These are phyloP conservation scores for Xerocomus amazonicus DNA, from an alignment of 1,284 basidiomycete genomes.

Conservation along the genomic window DNA sequence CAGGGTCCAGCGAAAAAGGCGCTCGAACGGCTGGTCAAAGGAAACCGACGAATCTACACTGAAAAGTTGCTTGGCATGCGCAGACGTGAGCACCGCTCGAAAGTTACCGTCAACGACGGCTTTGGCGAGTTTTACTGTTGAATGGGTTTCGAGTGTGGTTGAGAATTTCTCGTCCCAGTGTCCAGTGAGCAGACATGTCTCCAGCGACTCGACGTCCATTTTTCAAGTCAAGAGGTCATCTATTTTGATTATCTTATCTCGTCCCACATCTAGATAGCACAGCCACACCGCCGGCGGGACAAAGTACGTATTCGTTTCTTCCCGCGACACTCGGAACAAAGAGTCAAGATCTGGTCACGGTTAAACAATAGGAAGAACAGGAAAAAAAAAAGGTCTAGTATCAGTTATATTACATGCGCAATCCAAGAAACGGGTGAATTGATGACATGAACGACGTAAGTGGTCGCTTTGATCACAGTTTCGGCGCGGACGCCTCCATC, in stretches of 20 bases:
- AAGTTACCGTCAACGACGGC: constrained; percentile 47
- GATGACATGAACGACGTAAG: neutral
- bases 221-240: neutral
- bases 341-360: too few relatives aligned
- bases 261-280: neutral
- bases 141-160: constrained; percentile 10
- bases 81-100: constrained; percentile 49
- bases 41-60: constrained; percentile 17
- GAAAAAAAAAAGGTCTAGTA: neutral
- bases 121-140: constrained; percentile 36
- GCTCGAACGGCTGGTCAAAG: constrained; percentile 21
- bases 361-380: too few relatives aligned
- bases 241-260: neutral
- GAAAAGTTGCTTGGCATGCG: constrained; percentile 46
- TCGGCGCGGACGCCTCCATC: constrained; percentile 45
- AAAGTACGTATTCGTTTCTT: neutral
- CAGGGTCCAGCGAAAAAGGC: constrained; percentile 34
- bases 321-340: neutral
- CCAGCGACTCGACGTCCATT: constrained; percentile 36
- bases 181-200: constrained; percentile 52
- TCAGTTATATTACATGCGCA: neutral
- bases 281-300: too few relatives aligned
- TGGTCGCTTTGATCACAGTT: constrained; percentile 25
- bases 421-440: neutral
- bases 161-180: constrained; percentile 40